A percentile compares a stretch with the other conserved stretches of the same genome.
These are phyloP conservation scores for Amaranthus hypochondriacus DNA, from an alignment of 148 eudicot genomes.

Conservation along the genomic window DNA sequence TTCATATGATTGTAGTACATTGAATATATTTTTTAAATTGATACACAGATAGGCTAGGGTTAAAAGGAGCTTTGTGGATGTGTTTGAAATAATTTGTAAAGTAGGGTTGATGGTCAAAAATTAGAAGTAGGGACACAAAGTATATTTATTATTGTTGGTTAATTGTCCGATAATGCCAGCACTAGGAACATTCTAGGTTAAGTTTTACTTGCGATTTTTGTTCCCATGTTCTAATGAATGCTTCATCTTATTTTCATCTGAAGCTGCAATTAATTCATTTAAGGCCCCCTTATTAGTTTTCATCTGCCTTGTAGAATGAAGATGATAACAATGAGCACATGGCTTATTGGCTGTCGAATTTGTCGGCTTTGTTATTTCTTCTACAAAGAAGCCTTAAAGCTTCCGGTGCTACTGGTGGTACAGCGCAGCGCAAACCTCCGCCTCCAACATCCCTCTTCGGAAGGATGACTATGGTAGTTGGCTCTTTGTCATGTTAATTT, in stretches of 20 bases:
- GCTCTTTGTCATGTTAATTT: background rate
- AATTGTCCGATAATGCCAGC: no score
- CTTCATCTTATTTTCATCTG: background rate
- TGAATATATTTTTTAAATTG: no score
- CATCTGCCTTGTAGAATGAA: conserved; percentile 55
- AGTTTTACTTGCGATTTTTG: background rate
- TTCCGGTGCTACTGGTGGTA: conserved; percentile 50
- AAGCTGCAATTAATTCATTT: background rate
- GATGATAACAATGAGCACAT: conserved; percentile 73
- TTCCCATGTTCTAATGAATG: background rate
- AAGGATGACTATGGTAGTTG: conserved; percentile 90
- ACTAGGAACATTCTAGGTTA: background rate
- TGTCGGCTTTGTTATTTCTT: conserved; percentile 81
- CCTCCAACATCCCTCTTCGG: conserved; percentile 90
- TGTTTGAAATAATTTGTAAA: no score
- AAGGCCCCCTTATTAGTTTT: background rate
- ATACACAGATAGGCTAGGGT: no score
- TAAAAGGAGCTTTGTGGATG: no score
- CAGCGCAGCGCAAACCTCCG: conserved; percentile 68
- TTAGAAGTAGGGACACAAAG: no score
- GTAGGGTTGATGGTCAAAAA: no score
- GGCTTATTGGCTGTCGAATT: conserved; percentile 97
- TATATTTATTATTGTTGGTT: no score
- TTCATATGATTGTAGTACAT: no score
- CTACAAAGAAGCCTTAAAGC: conserved; percentile 77